A percentile compares a stretch with the other conserved stretches of the same genome.
Evolutionary conservation across 495 filamentous ascomycete genomes (phyloP).

Genomic region (Neurospora sp.): DNA sequence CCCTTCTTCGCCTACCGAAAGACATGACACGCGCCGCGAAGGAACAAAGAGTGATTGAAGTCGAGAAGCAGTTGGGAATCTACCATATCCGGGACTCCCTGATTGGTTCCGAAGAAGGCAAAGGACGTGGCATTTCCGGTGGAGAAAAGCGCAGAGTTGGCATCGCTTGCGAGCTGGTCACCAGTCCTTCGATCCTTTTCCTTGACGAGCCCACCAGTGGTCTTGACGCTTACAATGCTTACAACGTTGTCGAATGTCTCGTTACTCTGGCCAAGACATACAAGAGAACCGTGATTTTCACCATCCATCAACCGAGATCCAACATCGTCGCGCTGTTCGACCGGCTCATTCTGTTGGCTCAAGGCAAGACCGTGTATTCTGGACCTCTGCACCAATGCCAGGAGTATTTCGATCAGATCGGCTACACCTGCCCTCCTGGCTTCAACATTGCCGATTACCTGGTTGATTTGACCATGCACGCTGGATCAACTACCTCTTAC

Average conservation of each 20-base stretch:
- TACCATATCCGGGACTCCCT: slow-evolving; percentile 83
- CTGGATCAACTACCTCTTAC: slow-evolving; percentile 31
- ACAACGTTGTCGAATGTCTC: slow-evolving; percentile 93
- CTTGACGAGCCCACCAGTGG: slow-evolving; percentile 95
- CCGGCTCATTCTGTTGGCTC: slow-evolving; percentile 78
- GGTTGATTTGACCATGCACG: slow-evolving; percentile 96
- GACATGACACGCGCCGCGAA: slow-evolving; percentile 84
- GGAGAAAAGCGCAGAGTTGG: slow-evolving; percentile 94
- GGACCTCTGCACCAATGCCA: slow-evolving; percentile 85
- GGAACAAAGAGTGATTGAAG: slow-evolving; percentile 80
- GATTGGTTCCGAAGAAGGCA: slow-evolving; percentile 96
- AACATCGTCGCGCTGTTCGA: slow-evolving; percentile 99
- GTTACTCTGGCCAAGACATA: slow-evolving; percentile 93
- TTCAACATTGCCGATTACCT: slow-evolving; percentile 99
- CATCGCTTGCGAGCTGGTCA: slow-evolving; percentile 96
- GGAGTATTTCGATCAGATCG: slow-evolving; percentile 81
- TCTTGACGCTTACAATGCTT: slow-evolving; percentile 90
- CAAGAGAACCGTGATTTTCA: slow-evolving; percentile 94
- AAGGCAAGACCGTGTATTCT: slow-evolving; percentile 85
- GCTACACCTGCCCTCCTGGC: slow-evolving; percentile 85
- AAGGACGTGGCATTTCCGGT: slow-evolving; percentile 88
- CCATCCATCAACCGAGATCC: slow-evolving; percentile 98
- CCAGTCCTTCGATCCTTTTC: slow-evolving; percentile 94
- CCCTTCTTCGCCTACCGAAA: slow-evolving; percentile 75
- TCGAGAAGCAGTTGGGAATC: slow-evolving; percentile 92